Percentiles rank a stretch among this genome's conserved stretches.
phyloP scores from a whole-genome alignment of 2,329 filamentous ascomycete genomes.

The Tolypocladium cylindrosporum region DNA sequence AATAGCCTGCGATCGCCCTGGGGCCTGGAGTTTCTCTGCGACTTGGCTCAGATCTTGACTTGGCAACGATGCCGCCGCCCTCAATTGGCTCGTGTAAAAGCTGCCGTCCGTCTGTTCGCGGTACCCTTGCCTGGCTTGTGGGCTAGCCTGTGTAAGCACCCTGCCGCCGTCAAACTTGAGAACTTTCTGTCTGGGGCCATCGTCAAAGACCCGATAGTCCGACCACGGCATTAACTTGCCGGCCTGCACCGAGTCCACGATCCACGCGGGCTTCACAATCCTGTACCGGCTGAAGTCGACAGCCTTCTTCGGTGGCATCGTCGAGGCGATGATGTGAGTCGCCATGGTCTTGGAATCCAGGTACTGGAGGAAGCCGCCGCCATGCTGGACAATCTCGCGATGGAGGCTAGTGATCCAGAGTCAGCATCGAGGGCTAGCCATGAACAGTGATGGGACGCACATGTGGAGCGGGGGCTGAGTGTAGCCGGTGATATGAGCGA shows the following conservation, averaged over 20 bases:
- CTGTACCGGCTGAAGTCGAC: conserved; percentile 81
- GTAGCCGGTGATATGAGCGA: conserved; percentile 89
- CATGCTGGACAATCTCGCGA: conserved; percentile 78
- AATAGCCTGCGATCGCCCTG: conserved; percentile 1
- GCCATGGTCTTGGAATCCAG: conserved; percentile 89
- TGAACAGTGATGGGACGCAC: conserved; percentile 20
- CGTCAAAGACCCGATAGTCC: conserved; percentile 73
- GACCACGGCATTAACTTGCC: conserved; percentile 80
- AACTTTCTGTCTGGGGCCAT: conserved; percentile 73
- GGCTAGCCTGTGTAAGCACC: conserved; percentile 56
- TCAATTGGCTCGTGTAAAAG: conserved; percentile 71
- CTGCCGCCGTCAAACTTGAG: conserved; percentile 52
- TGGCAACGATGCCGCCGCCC: conserved; percentile 18
- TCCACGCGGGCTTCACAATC: conserved; percentile 90
- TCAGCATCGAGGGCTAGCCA: no score
- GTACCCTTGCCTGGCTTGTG: conserved; percentile 52
- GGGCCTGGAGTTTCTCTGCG: conserved; percentile 16
- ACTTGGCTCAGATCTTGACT: conserved; percentile 18
- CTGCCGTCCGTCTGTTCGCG: conserved; percentile 71
- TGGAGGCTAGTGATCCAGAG: conserved; percentile 46
- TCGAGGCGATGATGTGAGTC: conserved; percentile 91
- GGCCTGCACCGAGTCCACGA: conserved; percentile 78
- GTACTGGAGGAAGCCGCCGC: conserved; percentile 92
- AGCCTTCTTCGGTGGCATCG: conserved; percentile 82
- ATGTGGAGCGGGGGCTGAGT: conserved; percentile 88